Evolutionary conservation across 1,139 yeast genomes (phyloP).

Genomic region (Saccharomyces pastorianus): DNA sequence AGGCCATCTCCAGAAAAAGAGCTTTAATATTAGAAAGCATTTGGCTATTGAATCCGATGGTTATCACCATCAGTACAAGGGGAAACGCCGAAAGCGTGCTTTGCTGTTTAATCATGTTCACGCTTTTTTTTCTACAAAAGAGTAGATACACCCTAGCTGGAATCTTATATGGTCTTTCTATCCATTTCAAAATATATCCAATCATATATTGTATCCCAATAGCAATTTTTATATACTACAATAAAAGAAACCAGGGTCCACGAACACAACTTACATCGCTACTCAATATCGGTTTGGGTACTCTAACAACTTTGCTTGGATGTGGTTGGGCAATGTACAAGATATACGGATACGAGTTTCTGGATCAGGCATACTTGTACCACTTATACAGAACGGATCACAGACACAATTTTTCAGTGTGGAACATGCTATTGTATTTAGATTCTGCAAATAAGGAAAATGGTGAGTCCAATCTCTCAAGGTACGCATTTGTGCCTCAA

Average conservation of each 20-base stretch:
- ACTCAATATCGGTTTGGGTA: slow-evolving; percentile 17
- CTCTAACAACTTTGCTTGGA: slow-evolving; percentile 37
- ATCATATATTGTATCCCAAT: slow-evolving; percentile 66
- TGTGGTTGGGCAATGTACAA: slow-evolving; percentile 42
- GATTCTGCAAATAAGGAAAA: slow-evolving; percentile 37
- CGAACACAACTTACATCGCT: slow-evolving; percentile 3
- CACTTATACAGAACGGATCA: slow-evolving; percentile 82
- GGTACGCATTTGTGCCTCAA: slow-evolving; percentile 79
- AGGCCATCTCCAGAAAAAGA: slow-evolving; percentile 29
- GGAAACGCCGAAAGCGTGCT: slow-evolving; percentile 90
- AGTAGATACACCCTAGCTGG: slow-evolving; percentile 46
- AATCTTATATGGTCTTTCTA: slow-evolving; percentile 60
- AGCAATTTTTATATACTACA: slow-evolving; percentile 17
- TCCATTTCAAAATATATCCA: slow-evolving; percentile 90
- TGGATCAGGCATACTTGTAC: slow-evolving; percentile 74
- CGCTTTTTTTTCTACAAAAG: slow-evolving; percentile 41
- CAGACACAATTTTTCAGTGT: slow-evolving; percentile 87
- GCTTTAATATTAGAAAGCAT: slow-evolving; percentile 40
- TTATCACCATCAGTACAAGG: slow-evolving; percentile 81
- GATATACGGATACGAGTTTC: slow-evolving; percentile 64
- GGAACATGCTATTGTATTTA: slow-evolving; percentile 68
- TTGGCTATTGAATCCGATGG: slow-evolving; percentile 95
- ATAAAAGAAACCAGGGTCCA: background rate
- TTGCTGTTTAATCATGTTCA: slow-evolving; percentile 64
- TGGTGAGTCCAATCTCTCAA: slow-evolving; percentile 27